Base-by-base conservation (phyloP, 495 filamentous ascomycete species). In the Penicillium turbatum region DNA sequence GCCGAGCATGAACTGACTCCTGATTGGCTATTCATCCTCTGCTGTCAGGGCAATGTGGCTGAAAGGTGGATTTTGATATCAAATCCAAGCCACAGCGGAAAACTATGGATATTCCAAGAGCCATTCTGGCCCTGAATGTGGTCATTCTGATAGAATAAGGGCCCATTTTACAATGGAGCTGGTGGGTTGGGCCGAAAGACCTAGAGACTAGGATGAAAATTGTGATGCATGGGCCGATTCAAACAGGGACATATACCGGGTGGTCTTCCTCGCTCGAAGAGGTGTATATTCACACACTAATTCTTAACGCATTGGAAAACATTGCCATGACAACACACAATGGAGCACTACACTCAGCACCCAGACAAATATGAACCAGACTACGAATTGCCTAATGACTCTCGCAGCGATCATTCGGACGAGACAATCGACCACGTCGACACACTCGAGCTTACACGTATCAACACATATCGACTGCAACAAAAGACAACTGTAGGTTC, bases 391-490 rank as follows among this genome's bases (percentile, higher is more conserved):
- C 7, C 47, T 10, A 44, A 34, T 32, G 54, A 56, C 29, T 26
- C 47, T 11, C 37, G 29, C 17, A 56, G 54, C 39, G 39, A 56
- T 8, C 19, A 16, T 9, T 56, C 54, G 12, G 39, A 31, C 27
- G 47, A 56, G 16, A 56, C 47, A 30, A 51, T 56, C 32, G 48
- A 44, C 4, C 48, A 46, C 8, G 30, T 55, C 15, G 53, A 60
- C 42, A 53, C 47, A n/a, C 47, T 65, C 15, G 60, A 62, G 44
- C 49, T 67, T 11, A 55, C 63, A 13, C 55, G 64, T 2, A 69
- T 69, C 57, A 59, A 69, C 40, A 69, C 64, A 1, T 67, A 60
- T 40, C 63, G 64, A 26, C 51, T 68, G 9, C 67, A 68, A 40
- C 65, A 70, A 24, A 64, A 61, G 21, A 50, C 53, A 8, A 67